phyloP scores from a whole-genome alignment of 2,329 filamentous ascomycete genomes.

The Colletotrichum limetticola region DNA sequence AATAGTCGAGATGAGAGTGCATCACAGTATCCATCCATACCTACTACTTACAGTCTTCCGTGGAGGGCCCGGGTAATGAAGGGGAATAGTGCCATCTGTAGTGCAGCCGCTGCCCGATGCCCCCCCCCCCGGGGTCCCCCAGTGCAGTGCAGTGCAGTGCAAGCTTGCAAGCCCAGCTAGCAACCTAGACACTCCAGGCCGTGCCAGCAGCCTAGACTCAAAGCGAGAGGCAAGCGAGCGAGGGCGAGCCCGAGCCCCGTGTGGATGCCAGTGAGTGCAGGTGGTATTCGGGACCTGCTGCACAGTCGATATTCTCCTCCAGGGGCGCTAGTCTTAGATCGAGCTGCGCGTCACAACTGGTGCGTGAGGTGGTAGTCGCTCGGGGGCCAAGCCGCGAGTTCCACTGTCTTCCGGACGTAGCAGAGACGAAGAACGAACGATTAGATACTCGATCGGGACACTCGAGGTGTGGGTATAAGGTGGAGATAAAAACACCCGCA shows the following conservation, averaged over 20 bases:
- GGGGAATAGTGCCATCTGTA: neutral
- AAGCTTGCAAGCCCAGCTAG: neutral
- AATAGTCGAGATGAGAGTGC: conserved; percentile 27
- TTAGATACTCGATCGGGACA: conserved; percentile 1
- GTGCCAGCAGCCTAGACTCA: neutral
- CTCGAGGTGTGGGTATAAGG: conserved; percentile 16
- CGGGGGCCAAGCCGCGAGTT: conserved; percentile 22
- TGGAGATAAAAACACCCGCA: conserved; percentile 1
- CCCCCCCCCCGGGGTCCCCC: too few species aligned
- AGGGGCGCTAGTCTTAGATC: conserved; percentile 32
- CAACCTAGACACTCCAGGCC: neutral
- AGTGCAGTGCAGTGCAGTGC: neutral
- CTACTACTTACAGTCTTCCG: neutral
- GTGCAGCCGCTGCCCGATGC: neutral
- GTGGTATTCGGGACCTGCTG: conserved; percentile 34
- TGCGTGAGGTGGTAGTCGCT: conserved; percentile 24
- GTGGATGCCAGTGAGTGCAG: conserved; percentile 7
- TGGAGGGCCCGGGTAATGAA: conserved; percentile 5
- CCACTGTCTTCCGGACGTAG: conserved; percentile 34
- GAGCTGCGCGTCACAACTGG: conserved; percentile 33
- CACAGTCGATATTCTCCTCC: conserved; percentile 33
- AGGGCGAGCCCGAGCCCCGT: neutral
- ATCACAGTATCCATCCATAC: neutral
- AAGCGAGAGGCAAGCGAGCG: neutral
- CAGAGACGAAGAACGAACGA: conserved; percentile 30